Conservation (phyloP, 768 basidiomycete genomes). For the Boletus rubroflammeus region DNA sequence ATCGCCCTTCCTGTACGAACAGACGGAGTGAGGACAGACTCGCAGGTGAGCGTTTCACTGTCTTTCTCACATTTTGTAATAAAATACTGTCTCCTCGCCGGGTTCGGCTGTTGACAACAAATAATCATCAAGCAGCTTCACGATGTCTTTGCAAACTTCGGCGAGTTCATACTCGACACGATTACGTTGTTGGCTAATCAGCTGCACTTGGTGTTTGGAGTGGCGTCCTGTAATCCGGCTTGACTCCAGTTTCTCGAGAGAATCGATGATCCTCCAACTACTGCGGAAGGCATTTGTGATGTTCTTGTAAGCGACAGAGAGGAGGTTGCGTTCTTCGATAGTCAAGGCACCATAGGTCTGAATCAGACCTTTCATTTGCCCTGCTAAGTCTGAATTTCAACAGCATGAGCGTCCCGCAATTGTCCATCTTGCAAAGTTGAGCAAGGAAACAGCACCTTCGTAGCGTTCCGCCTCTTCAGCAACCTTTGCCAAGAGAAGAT, state of each 20-base stretch:
- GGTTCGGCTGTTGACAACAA: constrained; percentile 59
- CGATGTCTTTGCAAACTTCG: constrained; percentile 75
- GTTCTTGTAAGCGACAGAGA: constrained; percentile 91
- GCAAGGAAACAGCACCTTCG: constrained; percentile 51
- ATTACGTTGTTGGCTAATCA: constrained; percentile 70
- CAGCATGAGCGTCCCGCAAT: constrained; percentile 16
- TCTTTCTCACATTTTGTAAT: constrained; percentile 76
- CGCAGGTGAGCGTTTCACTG: neutral
- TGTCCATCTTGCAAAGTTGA: neutral
- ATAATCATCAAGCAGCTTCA: constrained; percentile 59
- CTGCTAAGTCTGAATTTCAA: constrained; percentile 57
- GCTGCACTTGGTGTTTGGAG: constrained; percentile 45
- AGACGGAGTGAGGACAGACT: constrained; percentile 8
- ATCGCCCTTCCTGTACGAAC: constrained; percentile 66
- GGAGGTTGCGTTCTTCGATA: constrained; percentile 83
- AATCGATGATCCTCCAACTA: constrained; percentile 80
- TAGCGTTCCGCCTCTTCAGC: constrained; percentile 88
- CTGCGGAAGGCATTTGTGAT: constrained; percentile 78
- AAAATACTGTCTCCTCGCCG: constrained; percentile 86
- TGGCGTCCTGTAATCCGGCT: constrained; percentile 30
- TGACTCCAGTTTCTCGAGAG: constrained; percentile 61
- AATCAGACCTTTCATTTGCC: constrained; percentile 74
- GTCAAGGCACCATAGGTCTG: constrained; percentile 65
- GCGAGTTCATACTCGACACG: constrained; percentile 76
- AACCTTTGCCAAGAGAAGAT: constrained; percentile 68